Evolutionary conservation across 2,329 filamentous ascomycete genomes (phyloP), one percentile per base, ranked within the genome.

Genomic region (Teratosphaeriaceae sp.): DNA sequence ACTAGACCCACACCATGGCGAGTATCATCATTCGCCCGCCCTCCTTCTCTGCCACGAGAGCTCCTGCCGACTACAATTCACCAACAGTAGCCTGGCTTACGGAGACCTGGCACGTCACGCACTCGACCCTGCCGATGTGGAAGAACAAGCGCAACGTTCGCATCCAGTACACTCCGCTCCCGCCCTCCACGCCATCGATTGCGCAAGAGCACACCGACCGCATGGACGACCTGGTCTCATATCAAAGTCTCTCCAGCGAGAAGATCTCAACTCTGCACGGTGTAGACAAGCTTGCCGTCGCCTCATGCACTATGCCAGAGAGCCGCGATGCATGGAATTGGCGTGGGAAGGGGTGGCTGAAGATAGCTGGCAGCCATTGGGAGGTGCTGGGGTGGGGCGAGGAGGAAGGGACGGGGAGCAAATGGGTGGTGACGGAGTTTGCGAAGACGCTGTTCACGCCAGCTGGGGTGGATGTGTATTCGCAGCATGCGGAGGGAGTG

Each of bases 361-460:
- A 74, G 60, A 80, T 90, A 51, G 83, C 85, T 20, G 75, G 72
- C 13, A 82, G 78, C 35, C 80, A 87, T 58, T 94, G 88, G 88
- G 85, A 94, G 71, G 68, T 92, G 2, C 64, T 94, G 15, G 86
- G 83, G 2, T 89, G 79, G 72, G 86, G 86, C 4, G 75, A 82
- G 58, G 65, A 68, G 18, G 60, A 65, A 40, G 48, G 39, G 7
- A 52, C 44, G 9, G 51, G 51, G 9, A 62, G 60, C 74, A 53
- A 67, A 24, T 94, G 85, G 85, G 79, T 78, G 1, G 85, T 94
- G 12, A 94, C 85, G 3, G 90, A 83, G 73, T 94, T 94, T 63
- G 81, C 82, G 49, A 82, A 85, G 57, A 94, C 85, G 19, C 53
- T 89, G 34, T 94, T 94, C 54, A 92, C 87, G 5, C 83, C 84